Evolutionary conservation across 345 rosid species (phyloP).

Genomic region (Alliaria petiolata): DNA sequence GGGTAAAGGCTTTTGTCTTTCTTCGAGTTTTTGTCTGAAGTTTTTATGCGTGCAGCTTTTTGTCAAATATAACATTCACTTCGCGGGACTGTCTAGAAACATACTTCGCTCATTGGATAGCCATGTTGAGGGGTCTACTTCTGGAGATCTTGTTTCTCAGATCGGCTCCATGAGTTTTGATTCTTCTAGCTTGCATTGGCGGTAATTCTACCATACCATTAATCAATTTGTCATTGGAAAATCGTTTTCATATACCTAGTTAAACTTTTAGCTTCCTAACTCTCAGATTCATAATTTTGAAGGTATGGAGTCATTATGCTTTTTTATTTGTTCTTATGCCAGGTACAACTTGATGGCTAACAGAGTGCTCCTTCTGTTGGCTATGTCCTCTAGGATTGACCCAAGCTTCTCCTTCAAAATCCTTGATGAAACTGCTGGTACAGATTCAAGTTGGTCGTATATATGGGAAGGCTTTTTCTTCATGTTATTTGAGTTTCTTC

Average conservation of each 20-base stretch:
- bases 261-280: constrained; percentile 8
- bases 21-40: constrained; percentile 1
- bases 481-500: constrained; percentile 9
- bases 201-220: constrained; percentile 47
- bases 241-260: neutral
- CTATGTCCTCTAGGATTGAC: constrained; percentile 77
- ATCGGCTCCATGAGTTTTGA: constrained; percentile 91
- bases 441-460: constrained; percentile 29
- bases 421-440: constrained; percentile 84
- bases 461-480: neutral
- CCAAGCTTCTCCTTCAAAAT: constrained; percentile 67
- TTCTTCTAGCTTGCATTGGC: constrained; percentile 88
- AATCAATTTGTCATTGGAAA: neutral
- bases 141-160: constrained; percentile 74
- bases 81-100: constrained; percentile 82
- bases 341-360: constrained; percentile 99
- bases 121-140: constrained; percentile 61
- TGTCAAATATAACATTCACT: constrained; percentile 96
- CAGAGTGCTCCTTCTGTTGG: constrained; percentile 84
- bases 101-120: constrained; percentile 57
- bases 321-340: constrained; percentile 13
- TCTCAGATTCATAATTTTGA: neutral
- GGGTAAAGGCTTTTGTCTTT: neutral
- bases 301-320: neutral
- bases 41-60: constrained; percentile 64